phyloP scores from a whole-genome alignment of 1,139 yeast species.

The Sugiyamaella paludigena region DNA sequence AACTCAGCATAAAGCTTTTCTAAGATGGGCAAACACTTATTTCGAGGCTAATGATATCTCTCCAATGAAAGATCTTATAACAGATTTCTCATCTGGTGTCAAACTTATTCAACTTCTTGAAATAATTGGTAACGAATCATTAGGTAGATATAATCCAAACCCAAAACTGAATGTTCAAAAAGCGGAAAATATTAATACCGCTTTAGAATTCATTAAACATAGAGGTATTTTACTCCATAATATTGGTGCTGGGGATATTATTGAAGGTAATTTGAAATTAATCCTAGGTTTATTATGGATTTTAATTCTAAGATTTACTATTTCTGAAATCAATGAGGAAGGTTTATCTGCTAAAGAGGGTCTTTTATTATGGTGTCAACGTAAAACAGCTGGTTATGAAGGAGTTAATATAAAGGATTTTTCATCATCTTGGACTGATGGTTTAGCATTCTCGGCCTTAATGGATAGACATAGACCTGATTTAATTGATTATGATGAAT shows the following conservation, averaged over 20 bases:
- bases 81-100: conserved; percentile 39
- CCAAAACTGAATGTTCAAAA: conserved; percentile 60
- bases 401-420: conserved; percentile 44
- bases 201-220: conserved; percentile 54
- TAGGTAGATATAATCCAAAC: conserved; percentile 40
- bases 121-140: conserved; percentile 40
- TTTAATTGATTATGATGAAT: conserved; percentile 40
- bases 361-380: conserved; percentile 45
- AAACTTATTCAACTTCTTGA: conserved; percentile 40
- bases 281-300: conserved; percentile 69
- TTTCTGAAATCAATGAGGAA: conserved; percentile 45
- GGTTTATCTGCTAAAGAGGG: conserved; percentile 46
- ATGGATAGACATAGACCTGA: conserved; percentile 47
- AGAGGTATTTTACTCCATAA: conserved; percentile 54
- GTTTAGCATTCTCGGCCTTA: conserved; percentile 49
- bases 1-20: conserved; percentile 42
- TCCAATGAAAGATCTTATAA: conserved; percentile 32
- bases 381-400: conserved; percentile 43
- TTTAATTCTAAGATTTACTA: conserved; percentile 51
- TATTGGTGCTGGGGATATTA: conserved; percentile 67
- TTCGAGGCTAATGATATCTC: conserved; percentile 32
- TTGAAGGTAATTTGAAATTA: conserved; percentile 61
- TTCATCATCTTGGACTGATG: conserved; percentile 47
- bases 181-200: conserved; percentile 58
- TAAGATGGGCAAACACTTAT: conserved; percentile 42